Evolutionary conservation across 2,329 filamentous ascomycete species (phyloP).

Genomic region (Neospermospora avenae): DNA sequence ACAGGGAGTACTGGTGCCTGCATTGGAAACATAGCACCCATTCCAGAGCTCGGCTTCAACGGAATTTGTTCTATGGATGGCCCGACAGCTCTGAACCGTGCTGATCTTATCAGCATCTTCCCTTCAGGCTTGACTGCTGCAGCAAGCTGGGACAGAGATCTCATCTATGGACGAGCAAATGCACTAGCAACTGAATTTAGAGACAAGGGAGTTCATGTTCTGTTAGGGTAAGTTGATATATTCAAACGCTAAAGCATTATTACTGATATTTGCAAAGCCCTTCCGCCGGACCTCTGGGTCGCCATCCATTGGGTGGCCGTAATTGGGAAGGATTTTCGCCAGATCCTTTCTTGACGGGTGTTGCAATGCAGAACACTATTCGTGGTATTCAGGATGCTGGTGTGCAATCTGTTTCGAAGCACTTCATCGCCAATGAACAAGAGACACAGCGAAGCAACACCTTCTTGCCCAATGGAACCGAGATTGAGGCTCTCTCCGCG

Average conservation of each 20-base stretch:
- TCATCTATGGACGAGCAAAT: constrained; percentile 63
- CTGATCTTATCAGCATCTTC: constrained; percentile 47
- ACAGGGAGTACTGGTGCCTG: no score
- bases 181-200: constrained; percentile 70
- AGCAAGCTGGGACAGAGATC: constrained; percentile 55
- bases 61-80: neutral
- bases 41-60: no score
- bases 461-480: neutral
- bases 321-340: constrained; percentile 57
- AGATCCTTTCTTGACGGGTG: constrained; percentile 60
- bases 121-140: constrained; percentile 22
- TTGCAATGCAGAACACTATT: constrained; percentile 24
- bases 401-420: constrained; percentile 28
- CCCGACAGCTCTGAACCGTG: constrained; percentile 55
- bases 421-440: constrained; percentile 74
- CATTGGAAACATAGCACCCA: no score
- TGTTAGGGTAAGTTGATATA: constrained; percentile 48
- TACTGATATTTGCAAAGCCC: constrained; percentile 5
- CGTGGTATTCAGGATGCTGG: constrained; percentile 24
- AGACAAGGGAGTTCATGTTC: constrained; percentile 70
- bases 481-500: neutral
- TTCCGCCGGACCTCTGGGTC: constrained; percentile 65
- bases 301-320: constrained; percentile 61
- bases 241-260: no score
- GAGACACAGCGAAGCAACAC: constrained; percentile 28